Conservation (phyloP, 2,329 filamentous ascomycete genomes). For the Penicillium occitanis region DNA sequence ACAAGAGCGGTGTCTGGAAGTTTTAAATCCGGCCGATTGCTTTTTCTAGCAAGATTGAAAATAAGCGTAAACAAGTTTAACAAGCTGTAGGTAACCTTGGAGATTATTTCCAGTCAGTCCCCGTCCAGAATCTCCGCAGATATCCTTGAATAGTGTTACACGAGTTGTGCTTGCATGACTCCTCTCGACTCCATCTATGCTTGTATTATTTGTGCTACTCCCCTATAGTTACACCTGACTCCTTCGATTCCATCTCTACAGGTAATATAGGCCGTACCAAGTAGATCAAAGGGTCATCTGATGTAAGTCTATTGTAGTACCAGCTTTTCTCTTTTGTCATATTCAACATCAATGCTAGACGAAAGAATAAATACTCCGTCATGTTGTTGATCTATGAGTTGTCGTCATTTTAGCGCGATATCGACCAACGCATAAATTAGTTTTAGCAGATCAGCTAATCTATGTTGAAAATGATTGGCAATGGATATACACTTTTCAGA, state of each 20-base stretch:
- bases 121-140: background rate
- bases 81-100: slow-evolving; percentile 2
- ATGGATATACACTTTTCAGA: background rate
- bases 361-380: background rate
- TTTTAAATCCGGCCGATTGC: background rate
- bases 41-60: background rate
- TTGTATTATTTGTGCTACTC: background rate
- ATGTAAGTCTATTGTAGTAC: background rate
- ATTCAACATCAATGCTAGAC: background rate
- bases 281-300: background rate
- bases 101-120: slow-evolving; percentile 1
- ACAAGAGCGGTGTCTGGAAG: background rate
- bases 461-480: background rate
- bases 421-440: slow-evolving; percentile 3
- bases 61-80: background rate
- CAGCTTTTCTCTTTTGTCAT: background rate
- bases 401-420: slow-evolving; percentile 9
- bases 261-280: background rate
- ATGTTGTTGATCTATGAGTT: slow-evolving; percentile 2
- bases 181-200: too few species aligned
- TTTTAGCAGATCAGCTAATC: background rate
- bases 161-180: background rate
- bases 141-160: background rate
- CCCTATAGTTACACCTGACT: background rate
- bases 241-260: background rate